phyloP scores from a whole-genome alignment of 352 stramenopile genomes.

The Pythium inflatum region DNA sequence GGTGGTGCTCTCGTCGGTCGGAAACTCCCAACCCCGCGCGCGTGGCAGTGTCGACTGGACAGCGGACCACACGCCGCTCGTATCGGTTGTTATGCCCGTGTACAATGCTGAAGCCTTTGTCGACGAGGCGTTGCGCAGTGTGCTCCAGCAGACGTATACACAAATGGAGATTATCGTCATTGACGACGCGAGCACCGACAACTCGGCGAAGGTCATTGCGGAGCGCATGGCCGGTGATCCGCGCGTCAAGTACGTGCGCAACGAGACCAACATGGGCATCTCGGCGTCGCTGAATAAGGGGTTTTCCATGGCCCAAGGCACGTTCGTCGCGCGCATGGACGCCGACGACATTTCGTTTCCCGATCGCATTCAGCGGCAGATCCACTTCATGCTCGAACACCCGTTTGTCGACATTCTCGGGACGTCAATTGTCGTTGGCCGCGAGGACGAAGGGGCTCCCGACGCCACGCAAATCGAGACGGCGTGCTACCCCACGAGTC shows the following conservation, averaged over 20 bases:
- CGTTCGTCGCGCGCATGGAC: conserved; percentile 84
- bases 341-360: conserved; percentile 77
- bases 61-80: conserved; percentile 35
- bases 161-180: conserved; percentile 74
- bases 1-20: conserved; percentile 46
- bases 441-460: conserved; percentile 16
- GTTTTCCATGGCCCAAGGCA: conserved; percentile 47
- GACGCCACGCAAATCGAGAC: conserved; percentile 32
- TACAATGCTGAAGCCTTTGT: conserved; percentile 55
- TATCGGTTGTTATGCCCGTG: conserved; percentile 81
- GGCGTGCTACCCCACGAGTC: conserved; percentile 51
- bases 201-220: conserved; percentile 44
- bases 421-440: conserved; percentile 41
- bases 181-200: conserved; percentile 69
- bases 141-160: conserved; percentile 41
- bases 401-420: conserved; percentile 49
- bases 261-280: conserved; percentile 56
- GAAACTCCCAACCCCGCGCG: conserved; percentile 18
- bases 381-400: conserved; percentile 44
- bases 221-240: conserved; percentile 42
- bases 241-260: conserved; percentile 49
- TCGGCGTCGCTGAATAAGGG: conserved; percentile 76
- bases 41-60: conserved; percentile 35
- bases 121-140: conserved; percentile 49
- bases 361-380: conserved; percentile 59